A percentile compares a stretch with the other conserved stretches of the same genome.
phyloP scores from a whole-genome alignment of 2,329 filamentous ascomycete genomes.

The Akanthomyces uredinophilus region DNA sequence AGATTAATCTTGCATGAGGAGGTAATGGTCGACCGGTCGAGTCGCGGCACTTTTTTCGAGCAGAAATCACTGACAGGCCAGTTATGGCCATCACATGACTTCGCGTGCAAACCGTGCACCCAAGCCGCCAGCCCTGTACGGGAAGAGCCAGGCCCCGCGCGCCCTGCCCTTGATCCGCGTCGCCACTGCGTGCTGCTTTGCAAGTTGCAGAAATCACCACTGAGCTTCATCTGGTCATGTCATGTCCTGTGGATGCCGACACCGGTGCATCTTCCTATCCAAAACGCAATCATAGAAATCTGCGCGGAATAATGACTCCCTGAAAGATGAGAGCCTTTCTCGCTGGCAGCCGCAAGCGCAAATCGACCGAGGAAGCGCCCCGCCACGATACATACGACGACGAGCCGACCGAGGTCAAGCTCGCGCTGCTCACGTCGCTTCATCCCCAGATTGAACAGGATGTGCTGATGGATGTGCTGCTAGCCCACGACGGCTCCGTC shows the following conservation, averaged over 20 bases:
- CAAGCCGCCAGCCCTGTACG: background rate
- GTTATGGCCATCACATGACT: slow-evolving; percentile 23
- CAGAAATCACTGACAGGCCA: background rate
- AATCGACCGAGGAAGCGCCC: slow-evolving; percentile 26
- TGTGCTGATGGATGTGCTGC: slow-evolving; percentile 69
- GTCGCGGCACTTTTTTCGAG: no score
- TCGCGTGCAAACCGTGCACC: slow-evolving; percentile 21
- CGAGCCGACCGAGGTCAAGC: slow-evolving; percentile 83
- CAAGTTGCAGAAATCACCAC: background rate
- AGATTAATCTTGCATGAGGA: no score
- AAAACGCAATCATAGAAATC: background rate
- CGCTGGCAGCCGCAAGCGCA: slow-evolving; percentile 49
- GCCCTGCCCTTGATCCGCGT: background rate
- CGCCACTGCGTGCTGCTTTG: slow-evolving; percentile 1
- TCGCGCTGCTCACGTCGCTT: slow-evolving; percentile 77
- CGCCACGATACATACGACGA: slow-evolving; percentile 43
- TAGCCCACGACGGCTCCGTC: slow-evolving; percentile 74
- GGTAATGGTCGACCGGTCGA: no score
- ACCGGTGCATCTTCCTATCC: background rate
- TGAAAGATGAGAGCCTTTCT: slow-evolving; percentile 54
- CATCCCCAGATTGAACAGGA: slow-evolving; percentile 60
- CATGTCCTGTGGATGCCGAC: no score
- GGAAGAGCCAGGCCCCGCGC: background rate
- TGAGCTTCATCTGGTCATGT: background rate
- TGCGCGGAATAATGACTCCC: slow-evolving; percentile 4